These are phyloP conservation scores for Claviceps monticola DNA, from an alignment of 2,329 filamentous ascomycete genomes.

Conservation along the genomic window DNA sequence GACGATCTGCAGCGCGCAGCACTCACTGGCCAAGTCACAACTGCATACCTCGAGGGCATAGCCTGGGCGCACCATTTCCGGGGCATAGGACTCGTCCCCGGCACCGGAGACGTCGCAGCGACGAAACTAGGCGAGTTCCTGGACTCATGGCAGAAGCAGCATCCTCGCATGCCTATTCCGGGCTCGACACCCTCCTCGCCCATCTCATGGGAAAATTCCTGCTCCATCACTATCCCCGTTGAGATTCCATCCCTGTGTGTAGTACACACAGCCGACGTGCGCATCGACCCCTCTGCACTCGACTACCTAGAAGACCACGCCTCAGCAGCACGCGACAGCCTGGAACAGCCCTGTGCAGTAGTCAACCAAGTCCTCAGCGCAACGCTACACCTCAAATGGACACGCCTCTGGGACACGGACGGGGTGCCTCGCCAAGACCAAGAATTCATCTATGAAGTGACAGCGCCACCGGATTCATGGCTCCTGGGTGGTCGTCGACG, in stretches of 20 bases:
- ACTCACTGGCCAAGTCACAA: slow-evolving; percentile 37
- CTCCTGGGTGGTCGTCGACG: slow-evolving; percentile 70
- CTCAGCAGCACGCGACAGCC: no score
- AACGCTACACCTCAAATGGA: slow-evolving; percentile 48
- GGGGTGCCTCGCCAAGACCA: slow-evolving; percentile 32
- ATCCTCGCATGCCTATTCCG: slow-evolving; percentile 15
- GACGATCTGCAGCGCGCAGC: slow-evolving; percentile 43
- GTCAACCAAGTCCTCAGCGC: slow-evolving; percentile 54
- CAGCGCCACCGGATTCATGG: slow-evolving; percentile 63
- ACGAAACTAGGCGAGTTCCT: slow-evolving; percentile 16
- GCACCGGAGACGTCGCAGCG: slow-evolving; percentile 19
- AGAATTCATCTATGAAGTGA: slow-evolving; percentile 74
- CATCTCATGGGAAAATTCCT: slow-evolving; percentile 19
- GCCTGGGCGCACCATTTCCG: slow-evolving; percentile 36
- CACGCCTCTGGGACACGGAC: slow-evolving; percentile 45
- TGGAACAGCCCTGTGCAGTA: no score
- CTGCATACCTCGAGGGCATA: slow-evolving; percentile 29
- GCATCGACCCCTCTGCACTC: slow-evolving; percentile 28
- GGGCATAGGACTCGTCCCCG: slow-evolving; percentile 31
- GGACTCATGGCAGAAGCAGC: slow-evolving; percentile 18
- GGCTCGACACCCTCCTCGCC: not conserved
- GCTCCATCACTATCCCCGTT: slow-evolving; percentile 75
- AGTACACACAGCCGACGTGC: slow-evolving; percentile 64
- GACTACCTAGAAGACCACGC: slow-evolving; percentile 13
- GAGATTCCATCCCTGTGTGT: slow-evolving; percentile 75